Conservation (phyloP, 352 stramenopile species). For the Pythium aristosporum region DNA sequence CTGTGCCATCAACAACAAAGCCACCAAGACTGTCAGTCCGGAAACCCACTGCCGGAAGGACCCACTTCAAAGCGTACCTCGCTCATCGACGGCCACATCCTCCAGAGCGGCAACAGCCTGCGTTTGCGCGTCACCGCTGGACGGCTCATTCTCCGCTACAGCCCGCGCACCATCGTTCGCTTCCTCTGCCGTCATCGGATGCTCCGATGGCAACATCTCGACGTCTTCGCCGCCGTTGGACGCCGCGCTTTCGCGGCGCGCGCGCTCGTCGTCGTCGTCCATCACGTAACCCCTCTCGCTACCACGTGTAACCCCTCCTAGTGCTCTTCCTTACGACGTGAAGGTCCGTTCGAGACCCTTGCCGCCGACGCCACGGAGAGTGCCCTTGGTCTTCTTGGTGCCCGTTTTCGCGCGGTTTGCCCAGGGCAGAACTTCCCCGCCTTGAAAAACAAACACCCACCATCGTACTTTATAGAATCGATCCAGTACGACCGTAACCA, state of each 20-base stretch:
- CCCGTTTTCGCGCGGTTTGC: conserved; percentile 13
- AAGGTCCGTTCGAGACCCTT: background rate
- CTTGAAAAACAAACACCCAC: conserved; percentile 15
- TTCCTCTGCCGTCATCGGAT: background rate
- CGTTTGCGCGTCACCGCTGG: background rate
- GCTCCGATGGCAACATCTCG: conserved; percentile 1
- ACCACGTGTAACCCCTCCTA: background rate
- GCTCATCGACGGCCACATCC: conserved; percentile 16
- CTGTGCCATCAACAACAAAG: conserved; percentile 18
- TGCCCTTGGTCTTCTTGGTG: background rate
- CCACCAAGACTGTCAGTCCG: background rate
- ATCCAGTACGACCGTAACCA: conserved; percentile 13
- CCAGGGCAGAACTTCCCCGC: conserved; percentile 13
- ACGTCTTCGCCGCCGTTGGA: background rate
- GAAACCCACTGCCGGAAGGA: background rate
- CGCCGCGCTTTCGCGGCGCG: conserved; percentile 2
- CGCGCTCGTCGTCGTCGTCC: conserved; percentile 15
- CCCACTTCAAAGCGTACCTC: conserved; percentile 8
- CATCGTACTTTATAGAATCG: conserved; percentile 20
- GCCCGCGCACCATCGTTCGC: background rate
- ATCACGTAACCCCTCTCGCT: background rate
- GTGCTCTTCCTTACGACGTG: background rate
- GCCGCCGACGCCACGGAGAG: no score
- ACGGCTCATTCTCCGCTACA: background rate
- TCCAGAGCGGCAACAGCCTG: background rate